Evolutionary conservation across 352 stramenopile genomes (phyloP).

Genomic region (Nothophytophthora sp.): DNA sequence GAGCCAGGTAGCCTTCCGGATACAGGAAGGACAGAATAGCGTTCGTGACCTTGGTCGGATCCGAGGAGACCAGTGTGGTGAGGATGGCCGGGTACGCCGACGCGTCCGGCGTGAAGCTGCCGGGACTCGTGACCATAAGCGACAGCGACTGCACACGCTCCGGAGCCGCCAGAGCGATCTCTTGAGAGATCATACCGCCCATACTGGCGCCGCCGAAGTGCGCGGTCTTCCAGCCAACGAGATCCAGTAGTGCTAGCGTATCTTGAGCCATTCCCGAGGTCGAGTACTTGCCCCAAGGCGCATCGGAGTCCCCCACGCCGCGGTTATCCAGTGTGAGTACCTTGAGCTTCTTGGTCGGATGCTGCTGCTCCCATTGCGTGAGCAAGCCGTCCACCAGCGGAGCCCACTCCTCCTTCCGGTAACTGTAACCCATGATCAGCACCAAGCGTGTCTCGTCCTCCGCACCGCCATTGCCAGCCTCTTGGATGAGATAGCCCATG

Average conservation of each 20-base stretch:
- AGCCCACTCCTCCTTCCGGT: constrained; percentile 45
- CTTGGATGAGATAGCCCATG: constrained; percentile 49
- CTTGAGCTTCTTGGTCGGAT: constrained; percentile 27
- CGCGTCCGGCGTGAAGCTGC: constrained; percentile 37
- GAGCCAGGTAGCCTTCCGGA: constrained; percentile 37
- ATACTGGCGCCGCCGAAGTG: constrained; percentile 65
- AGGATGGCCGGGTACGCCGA: constrained; percentile 26
- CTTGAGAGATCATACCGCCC: constrained; percentile 73
- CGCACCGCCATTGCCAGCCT: constrained; percentile 20
- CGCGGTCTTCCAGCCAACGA: constrained; percentile 47
- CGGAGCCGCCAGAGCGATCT: constrained; percentile 43
- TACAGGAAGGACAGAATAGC: constrained; percentile 59
- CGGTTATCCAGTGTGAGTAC: constrained; percentile 68
- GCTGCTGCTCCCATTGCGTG: constrained; percentile 21
- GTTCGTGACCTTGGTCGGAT: constrained; percentile 39
- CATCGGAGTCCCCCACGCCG: constrained; percentile 47
- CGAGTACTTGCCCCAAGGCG: constrained; percentile 55
- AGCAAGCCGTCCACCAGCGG: constrained; percentile 32
- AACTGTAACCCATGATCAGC: constrained; percentile 47
- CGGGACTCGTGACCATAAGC: constrained; percentile 61
- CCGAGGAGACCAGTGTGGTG: constrained; percentile 41
- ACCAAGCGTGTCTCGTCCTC: constrained; percentile 31
- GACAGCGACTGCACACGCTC: constrained; percentile 60
- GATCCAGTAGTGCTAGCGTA: constrained; percentile 55
- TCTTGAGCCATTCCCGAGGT: constrained; percentile 64